Percentiles rank a stretch among this genome's conserved stretches.
Conservation (phyloP, 441 rosid genomes). For the Gossypium lobatum region DNA sequence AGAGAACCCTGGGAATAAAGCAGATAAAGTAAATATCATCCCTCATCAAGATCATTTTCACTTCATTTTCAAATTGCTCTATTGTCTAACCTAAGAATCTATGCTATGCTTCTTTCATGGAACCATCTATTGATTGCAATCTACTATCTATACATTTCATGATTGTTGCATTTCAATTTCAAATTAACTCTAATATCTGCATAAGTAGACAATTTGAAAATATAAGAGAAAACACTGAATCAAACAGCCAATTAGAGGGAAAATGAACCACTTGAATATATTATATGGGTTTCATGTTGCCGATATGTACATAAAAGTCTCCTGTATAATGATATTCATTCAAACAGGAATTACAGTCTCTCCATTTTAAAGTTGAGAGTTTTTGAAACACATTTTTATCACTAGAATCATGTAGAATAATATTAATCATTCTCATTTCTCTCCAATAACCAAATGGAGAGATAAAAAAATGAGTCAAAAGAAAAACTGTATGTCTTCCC, state of each 20-base stretch:
- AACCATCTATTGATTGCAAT: slow-evolving; percentile 1
- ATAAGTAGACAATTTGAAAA: background rate
- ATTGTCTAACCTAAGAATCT: background rate
- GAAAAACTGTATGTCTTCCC: background rate
- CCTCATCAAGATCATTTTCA: slow-evolving; percentile 1
- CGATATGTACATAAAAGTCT: background rate
- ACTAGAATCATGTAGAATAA: background rate
- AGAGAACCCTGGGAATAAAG: slow-evolving; percentile 49
- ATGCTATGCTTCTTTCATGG: background rate
- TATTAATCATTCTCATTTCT: background rate
- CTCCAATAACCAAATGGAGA: background rate
- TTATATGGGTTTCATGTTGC: background rate
- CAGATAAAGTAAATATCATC: slow-evolving; percentile 16
- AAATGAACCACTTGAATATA: background rate
- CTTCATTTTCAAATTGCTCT: background rate
- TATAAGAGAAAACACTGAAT: background rate
- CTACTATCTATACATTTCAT: background rate
- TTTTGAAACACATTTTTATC: background rate
- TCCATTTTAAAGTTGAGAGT: too few species aligned
- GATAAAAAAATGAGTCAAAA: background rate
- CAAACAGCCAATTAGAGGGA: background rate
- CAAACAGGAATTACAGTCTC: background rate
- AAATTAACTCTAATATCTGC: background rate
- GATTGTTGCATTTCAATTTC: background rate
- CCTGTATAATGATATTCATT: background rate